Percentiles rank a stretch among this genome's conserved stretches.
These are phyloP conservation scores for Multifurca ochricompacta DNA, from an alignment of 768 basidiomycete genomes.

Conservation along the genomic window DNA sequence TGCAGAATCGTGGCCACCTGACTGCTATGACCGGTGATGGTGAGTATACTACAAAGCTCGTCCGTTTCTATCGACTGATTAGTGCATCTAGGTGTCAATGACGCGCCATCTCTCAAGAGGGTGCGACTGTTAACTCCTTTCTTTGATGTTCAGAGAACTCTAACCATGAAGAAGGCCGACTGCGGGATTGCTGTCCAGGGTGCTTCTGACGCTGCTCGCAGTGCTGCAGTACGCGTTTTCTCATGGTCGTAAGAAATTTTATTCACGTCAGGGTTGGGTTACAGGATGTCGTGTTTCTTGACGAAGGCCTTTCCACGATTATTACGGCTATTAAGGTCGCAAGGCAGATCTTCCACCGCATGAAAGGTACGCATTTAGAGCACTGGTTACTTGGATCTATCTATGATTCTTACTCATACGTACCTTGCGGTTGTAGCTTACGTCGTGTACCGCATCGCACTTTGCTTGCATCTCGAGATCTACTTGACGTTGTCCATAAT, in stretches of 20 bases:
- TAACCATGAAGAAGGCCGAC: constrained; percentile 21
- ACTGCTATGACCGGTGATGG: constrained; percentile 39
- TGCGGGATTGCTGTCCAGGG: constrained; percentile 38
- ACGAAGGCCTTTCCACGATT: constrained; percentile 36
- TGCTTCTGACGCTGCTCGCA: constrained; percentile 35
- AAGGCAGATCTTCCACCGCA: constrained; percentile 43
- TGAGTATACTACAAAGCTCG: constrained; percentile 8
- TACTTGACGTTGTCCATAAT: constrained; percentile 39
- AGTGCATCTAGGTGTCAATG: constrained; percentile 21
- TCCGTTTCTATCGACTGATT: not conserved
- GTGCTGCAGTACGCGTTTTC: constrained; percentile 26
- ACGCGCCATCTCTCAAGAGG: constrained; percentile 31
- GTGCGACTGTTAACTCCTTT: constrained; percentile 17
- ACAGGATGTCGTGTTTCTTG: constrained; percentile 40
- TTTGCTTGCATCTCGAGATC: constrained; percentile 41
- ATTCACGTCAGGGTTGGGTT: not conserved
- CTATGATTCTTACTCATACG: too few relatives aligned
- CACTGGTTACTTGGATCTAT: too few relatives aligned
- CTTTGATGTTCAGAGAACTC: not conserved
- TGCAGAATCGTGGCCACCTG: constrained; percentile 35
- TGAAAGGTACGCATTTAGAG: constrained; percentile 30
- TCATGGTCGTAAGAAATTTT: not conserved
- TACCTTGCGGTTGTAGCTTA: constrained; percentile 35
- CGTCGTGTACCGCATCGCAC: constrained; percentile 42
- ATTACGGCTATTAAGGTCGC: constrained; percentile 43